Base-by-base conservation (phyloP, 2,329 filamentous ascomycete species). In the Mollisiaceae sp. region DNA sequence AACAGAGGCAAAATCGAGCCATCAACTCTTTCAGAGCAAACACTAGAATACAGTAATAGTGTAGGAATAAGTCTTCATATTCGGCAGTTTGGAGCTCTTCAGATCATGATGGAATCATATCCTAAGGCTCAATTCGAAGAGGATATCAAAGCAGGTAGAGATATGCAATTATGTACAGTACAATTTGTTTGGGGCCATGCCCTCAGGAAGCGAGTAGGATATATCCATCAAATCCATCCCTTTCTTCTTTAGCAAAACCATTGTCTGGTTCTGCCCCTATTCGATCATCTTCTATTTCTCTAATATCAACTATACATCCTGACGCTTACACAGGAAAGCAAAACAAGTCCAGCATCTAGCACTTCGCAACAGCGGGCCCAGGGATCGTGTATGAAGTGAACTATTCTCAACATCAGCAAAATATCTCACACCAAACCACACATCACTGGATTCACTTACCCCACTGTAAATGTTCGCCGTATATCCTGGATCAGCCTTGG, bases 311-410 rank as follows among this genome's bases (percentile, higher is more conserved):
- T 47, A 47, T 4, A n/a, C 43, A 47, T 47, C 43, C 1, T 9
- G 2, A 47, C 15, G 38, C n/a, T 47, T 18, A 47, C n/a, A n/a
- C n/a, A n/a, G n/a, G n/a, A 11, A 41, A 41, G 15, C 15, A 47
- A 47, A 47, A 32, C 27, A 32, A 2, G 43, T 47, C 3, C 8
- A 22, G 8, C 15, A 22, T 47, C 50, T 62, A 65, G 22, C 64
- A 65, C 50, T 59, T 62, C 15, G 60, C 45, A 22, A 69, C 62
- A 22, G 60, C 62, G 20, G 67, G 67, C 1, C 67, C 67, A 54
- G 67, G 67, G 55, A 69, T 63, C 3, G 65, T 67, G 60, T 69
- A 69, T 20, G 32, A 65, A n/a, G 56, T 64, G 62, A 69, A 65
- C 57, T 64, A 41, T 41, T 41, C 38, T 41, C 38, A 41, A 2